phyloP scores from a whole-genome alignment of 768 basidiomycete genomes.

The Rhodotorula babjevae region DNA sequence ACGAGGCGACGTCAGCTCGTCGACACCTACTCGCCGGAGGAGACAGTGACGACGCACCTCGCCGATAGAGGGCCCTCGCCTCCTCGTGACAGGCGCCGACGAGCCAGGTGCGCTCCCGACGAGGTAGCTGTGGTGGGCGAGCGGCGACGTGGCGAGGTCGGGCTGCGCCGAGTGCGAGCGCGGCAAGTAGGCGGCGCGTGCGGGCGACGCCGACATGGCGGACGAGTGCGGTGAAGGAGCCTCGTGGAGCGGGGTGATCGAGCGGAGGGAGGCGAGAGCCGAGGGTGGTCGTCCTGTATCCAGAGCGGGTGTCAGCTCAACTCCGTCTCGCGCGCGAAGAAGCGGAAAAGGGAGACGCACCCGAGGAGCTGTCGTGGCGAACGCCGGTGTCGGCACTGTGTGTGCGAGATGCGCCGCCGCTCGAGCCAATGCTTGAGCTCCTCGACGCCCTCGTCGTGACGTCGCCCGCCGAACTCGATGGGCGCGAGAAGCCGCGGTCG shows the following conservation, averaged over 20 bases:
- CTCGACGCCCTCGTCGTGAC: background rate
- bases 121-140: background rate
- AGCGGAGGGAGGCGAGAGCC: slow-evolving; percentile 16
- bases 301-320: too few species aligned
- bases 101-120: slow-evolving; percentile 6
- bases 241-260: slow-evolving; percentile 24
- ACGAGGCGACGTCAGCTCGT: too few species aligned
- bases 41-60: slow-evolving; percentile 7
- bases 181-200: background rate
- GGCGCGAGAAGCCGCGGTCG: background rate
- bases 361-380: background rate
- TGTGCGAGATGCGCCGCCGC: background rate
- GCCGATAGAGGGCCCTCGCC: slow-evolving; percentile 5
- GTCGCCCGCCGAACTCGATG: background rate
- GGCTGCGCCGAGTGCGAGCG: background rate
- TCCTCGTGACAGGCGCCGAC: background rate
- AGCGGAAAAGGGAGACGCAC: background rate
- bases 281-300: slow-evolving; percentile 26
- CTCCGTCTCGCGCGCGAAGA: background rate
- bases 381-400: background rate
- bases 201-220: background rate
- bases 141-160: background rate
- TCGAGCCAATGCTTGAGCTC: background rate
- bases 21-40: too few species aligned
- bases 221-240: background rate